These are phyloP conservation scores for Pyricularia grisea DNA, from an alignment of 2,329 filamentous ascomycete species.

Conservation along the genomic window DNA sequence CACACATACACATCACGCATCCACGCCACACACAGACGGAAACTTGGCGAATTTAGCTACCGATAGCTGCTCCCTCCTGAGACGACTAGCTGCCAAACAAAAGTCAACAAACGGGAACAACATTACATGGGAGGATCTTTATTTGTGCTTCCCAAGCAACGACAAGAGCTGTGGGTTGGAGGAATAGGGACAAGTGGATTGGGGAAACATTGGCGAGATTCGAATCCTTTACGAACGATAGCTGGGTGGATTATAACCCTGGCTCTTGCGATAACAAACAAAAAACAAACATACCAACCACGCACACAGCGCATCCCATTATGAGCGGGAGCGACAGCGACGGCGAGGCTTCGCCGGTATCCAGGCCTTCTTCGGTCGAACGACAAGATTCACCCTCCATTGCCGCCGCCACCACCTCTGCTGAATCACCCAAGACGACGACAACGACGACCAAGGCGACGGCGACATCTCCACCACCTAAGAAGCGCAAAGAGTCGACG, in stretches of 20 bases:
- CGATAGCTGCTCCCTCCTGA: background rate
- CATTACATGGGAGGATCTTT: background rate
- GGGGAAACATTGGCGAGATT: background rate
- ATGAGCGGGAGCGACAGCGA: slow-evolving; percentile 7
- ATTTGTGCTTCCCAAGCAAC: background rate
- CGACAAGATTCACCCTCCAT: background rate
- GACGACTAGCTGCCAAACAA: background rate
- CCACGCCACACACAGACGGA: background rate
- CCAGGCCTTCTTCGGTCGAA: slow-evolving; percentile 3
- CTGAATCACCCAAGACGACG: background rate
- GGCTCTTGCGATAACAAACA: background rate
- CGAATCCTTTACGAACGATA: background rate
- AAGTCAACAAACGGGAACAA: background rate
- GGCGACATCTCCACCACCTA: slow-evolving; percentile 5
- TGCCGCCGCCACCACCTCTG: background rate
- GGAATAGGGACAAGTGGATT: background rate
- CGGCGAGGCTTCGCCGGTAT: slow-evolving; percentile 7
- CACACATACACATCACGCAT: background rate
- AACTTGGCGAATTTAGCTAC: background rate
- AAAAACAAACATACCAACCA: background rate
- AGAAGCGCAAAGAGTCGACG: slow-evolving; percentile 8
- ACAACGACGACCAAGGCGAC: slow-evolving; percentile 5
- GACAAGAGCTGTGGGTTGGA: background rate
- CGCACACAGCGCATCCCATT: background rate
- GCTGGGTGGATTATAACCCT: background rate